Evolutionary conservation across 202 grass and related monocot species (phyloP).

Genomic region (Hordeum pubiflorum): DNA sequence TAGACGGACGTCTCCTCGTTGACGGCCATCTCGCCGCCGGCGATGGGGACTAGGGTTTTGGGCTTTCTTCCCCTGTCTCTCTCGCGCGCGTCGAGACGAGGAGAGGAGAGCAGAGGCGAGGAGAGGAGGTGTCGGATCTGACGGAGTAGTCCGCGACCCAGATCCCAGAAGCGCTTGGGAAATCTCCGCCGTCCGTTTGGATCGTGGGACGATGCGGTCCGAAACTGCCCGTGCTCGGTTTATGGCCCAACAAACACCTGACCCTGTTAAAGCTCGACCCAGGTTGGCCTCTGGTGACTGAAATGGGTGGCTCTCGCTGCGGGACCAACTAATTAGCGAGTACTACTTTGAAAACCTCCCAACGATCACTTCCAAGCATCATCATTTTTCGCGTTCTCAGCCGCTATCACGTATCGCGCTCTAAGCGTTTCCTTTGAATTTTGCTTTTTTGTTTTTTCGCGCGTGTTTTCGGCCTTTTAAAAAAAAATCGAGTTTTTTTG

Average conservation of each 20-base stretch:
- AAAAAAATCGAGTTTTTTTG: too few relatives aligned
- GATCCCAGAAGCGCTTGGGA: neutral
- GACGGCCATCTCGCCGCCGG: slow-evolving; percentile 48
- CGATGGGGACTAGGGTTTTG: slow-evolving; percentile 39
- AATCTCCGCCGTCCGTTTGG: slow-evolving; percentile 7
- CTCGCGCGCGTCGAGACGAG: neutral
- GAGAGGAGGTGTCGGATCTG: slow-evolving; percentile 24
- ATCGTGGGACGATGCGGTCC: neutral
- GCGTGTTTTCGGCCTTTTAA: too few relatives aligned
- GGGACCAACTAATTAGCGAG: too few relatives aligned
- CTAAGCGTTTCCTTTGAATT: too few relatives aligned
- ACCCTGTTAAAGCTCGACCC: neutral
- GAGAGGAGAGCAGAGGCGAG: neutral
- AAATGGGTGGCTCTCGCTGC: too few relatives aligned
- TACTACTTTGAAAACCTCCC: too few relatives aligned
- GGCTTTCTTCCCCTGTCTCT: neutral
- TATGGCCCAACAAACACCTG: neutral
- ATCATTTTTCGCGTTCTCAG: too few relatives aligned
- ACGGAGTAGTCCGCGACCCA: neutral
- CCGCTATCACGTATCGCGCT: too few relatives aligned
- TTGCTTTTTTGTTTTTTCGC: too few relatives aligned
- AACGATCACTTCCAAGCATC: too few relatives aligned
- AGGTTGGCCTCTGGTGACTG: too few relatives aligned
- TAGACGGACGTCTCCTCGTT: slow-evolving; percentile 84
- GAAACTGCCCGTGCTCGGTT: neutral